Conservation (phyloP, 2,329 filamentous ascomycete species). For the Colletotrichum somersetense region DNA sequence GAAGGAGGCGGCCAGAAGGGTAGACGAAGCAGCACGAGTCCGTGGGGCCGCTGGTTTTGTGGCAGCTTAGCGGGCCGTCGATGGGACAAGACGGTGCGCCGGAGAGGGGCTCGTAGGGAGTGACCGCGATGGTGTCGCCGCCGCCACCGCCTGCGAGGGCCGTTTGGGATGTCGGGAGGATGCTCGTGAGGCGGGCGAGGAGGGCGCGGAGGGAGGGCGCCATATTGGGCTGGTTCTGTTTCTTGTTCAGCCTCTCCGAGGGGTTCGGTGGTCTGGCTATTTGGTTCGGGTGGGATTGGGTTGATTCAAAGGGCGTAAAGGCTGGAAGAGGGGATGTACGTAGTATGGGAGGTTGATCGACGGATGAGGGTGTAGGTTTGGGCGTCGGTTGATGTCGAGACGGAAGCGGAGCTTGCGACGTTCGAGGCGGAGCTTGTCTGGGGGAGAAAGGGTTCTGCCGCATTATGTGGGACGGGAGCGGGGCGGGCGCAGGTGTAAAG, state of each 20-base stretch:
- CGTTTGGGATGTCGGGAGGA: slow-evolving; percentile 24
- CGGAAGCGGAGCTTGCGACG: not conserved
- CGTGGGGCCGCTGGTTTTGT: slow-evolving; percentile 52
- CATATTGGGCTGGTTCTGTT: not conserved
- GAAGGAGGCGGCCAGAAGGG: slow-evolving; percentile 56
- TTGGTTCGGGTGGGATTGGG: not conserved
- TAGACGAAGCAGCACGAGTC: slow-evolving; percentile 59
- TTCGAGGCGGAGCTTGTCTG: slow-evolving; percentile 29
- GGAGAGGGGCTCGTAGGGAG: slow-evolving; percentile 53
- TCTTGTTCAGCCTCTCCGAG: too few relatives aligned
- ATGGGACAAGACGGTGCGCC: slow-evolving; percentile 56
- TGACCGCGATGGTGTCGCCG: slow-evolving; percentile 34
- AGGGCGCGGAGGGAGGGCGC: slow-evolving; percentile 26
- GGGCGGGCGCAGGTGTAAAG: not conserved
- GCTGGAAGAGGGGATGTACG: too few relatives aligned
- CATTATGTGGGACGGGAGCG: not conserved
- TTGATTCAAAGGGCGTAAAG: too few relatives aligned
- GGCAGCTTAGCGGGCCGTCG: slow-evolving; percentile 57
- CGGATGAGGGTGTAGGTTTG: not conserved
- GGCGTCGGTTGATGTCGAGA: not conserved
- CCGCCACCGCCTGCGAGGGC: not conserved
- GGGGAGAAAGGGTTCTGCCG: slow-evolving; percentile 27
- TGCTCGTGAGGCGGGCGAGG: slow-evolving; percentile 4
- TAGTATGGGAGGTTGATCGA: not conserved
- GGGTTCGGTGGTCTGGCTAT: too few relatives aligned